These are phyloP conservation scores for Cladophialophora exuberans DNA, from an alignment of 2,329 filamentous ascomycete species.

Conservation along the genomic window DNA sequence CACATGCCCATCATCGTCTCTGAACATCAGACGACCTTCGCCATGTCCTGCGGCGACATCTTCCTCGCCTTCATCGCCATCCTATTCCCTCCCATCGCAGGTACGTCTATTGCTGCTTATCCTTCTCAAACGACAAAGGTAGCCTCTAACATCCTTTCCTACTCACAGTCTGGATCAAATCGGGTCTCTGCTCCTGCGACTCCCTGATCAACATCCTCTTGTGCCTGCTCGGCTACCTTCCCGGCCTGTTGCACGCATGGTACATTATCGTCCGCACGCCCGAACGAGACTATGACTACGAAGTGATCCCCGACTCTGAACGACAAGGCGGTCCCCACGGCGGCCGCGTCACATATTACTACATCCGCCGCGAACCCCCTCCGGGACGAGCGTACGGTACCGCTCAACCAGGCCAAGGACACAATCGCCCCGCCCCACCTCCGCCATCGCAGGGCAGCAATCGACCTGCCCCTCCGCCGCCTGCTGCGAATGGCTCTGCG, in stretches of 20 bases:
- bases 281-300: constrained; percentile 66
- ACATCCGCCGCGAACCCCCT: constrained; percentile 60
- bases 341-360: constrained; percentile 73
- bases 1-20: constrained; percentile 5
- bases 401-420: constrained; percentile 34
- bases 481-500: neutral
- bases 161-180: constrained; percentile 86
- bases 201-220: constrained; percentile 94
- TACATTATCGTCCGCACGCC: constrained; percentile 95
- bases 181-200: constrained; percentile 88
- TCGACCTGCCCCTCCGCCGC: constrained; percentile 34
- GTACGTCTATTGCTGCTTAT: constrained; percentile 42
- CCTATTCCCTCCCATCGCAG: constrained; percentile 47
- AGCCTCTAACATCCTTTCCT: neutral
- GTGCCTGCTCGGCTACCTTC: constrained; percentile 76
- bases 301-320: constrained; percentile 67
- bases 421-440: constrained; percentile 35
- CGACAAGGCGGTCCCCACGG: constrained; percentile 29
- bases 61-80: constrained; percentile 51
- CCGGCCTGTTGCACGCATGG: constrained; percentile 92
- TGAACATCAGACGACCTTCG: constrained; percentile 24
- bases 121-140: neutral
- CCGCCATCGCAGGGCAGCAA: constrained; percentile 35
- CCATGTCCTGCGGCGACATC: constrained; percentile 40
- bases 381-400: constrained; percentile 44